Evolutionary conservation across 1,139 yeast genomes (phyloP).

Genomic region (Zygoascus meyerae): DNA sequence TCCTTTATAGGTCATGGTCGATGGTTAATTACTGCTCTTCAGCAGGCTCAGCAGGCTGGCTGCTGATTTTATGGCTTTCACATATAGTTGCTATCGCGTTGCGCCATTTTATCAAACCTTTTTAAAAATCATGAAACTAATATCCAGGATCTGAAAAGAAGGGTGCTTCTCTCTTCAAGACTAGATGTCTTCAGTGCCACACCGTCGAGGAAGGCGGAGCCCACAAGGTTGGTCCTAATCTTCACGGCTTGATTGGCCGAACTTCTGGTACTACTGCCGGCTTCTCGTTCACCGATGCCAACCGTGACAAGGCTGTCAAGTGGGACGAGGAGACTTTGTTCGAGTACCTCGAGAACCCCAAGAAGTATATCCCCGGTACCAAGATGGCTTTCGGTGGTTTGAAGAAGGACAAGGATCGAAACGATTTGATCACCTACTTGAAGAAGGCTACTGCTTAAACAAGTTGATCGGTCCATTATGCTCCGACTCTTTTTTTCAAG

Average conservation of each 20-base stretch:
- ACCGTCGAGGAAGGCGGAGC: slow-evolving; percentile 95
- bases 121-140: no score
- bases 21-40: no score
- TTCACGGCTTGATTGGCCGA: slow-evolving; percentile 92
- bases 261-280: slow-evolving; percentile 88
- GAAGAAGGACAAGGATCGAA: slow-evolving; percentile 98
- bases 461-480: neutral
- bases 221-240: slow-evolving; percentile 98
- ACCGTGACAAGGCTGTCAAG: slow-evolving; percentile 87
- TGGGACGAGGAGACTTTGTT: slow-evolving; percentile 89
- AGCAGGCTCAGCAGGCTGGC: no score
- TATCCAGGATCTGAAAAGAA: slow-evolving; percentile 75
- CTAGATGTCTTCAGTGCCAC: slow-evolving; percentile 99
- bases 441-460: slow-evolving; percentile 53
- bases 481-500: neutral
- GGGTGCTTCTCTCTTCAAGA: slow-evolving; percentile 97
- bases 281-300: slow-evolving; percentile 95
- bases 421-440: slow-evolving; percentile 90
- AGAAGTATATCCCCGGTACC: slow-evolving; percentile 99
- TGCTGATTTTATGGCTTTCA: no score
- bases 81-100: no score
- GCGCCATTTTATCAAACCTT: no score
- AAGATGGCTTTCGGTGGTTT: slow-evolving; percentile 99
- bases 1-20: no score
- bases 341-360: slow-evolving; percentile 98